Percentiles rank a stretch among this genome's conserved stretches.
These are phyloP conservation scores for Erigeron philadelphicus DNA, from an alignment of 140 eudicot species.

Conservation along the genomic window DNA sequence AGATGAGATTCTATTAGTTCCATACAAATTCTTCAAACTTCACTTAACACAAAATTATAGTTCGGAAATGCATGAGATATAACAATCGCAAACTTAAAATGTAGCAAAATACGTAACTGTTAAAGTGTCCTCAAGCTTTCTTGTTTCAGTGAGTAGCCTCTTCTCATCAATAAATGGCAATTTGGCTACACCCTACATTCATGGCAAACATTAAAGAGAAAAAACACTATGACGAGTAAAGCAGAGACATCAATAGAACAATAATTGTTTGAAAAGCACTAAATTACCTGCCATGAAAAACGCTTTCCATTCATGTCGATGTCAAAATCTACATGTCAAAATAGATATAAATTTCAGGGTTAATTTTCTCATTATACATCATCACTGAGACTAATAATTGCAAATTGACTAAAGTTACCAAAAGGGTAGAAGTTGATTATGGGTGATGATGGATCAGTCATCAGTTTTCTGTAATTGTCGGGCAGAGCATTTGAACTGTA, in stretches of 20 bases:
- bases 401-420: constrained; percentile 38
- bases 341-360: constrained; percentile 2
- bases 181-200: constrained; percentile 75
- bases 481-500: constrained; percentile 85
- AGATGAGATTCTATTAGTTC: not conserved
- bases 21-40: constrained; percentile 1
- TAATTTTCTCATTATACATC: not conserved
- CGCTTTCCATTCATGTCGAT: constrained; percentile 99
- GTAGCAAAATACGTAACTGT: constrained; percentile 50
- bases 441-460: constrained; percentile 89
- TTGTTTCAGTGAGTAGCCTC: constrained; percentile 83
- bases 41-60: not conserved
- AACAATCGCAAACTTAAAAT: constrained; percentile 12
- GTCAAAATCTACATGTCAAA: constrained; percentile 54
- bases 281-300: constrained; percentile 90
- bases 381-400: not conserved
- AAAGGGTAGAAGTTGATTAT: constrained; percentile 74
- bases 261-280: not conserved
- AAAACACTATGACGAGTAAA: constrained; percentile 13
- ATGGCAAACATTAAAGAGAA: constrained; percentile 13
- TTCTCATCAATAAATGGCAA: constrained; percentile 92
- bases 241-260: constrained; percentile 9
- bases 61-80: not conserved
- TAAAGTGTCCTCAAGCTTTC: constrained; percentile 74
- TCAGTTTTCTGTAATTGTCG: constrained; percentile 63